Evolutionary conservation across 2,329 filamentous ascomycete species (phyloP).

Genomic region (Colletotrichum falcatum): DNA sequence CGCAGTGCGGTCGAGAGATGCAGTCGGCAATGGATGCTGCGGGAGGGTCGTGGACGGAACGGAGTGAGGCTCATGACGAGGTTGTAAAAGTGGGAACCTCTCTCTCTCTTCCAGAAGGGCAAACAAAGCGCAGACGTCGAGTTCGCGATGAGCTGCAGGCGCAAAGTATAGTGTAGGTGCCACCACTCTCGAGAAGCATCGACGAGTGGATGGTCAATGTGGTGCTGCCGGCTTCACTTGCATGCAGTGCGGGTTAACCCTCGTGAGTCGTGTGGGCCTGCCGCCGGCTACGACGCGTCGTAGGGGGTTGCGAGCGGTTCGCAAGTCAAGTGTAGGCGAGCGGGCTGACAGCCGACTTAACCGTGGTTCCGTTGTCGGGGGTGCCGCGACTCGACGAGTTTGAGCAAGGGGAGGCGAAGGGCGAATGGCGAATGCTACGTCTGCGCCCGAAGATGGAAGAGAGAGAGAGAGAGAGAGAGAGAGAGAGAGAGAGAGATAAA

Average conservation of each 20-base stretch:
- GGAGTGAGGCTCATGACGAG: constrained; percentile 24
- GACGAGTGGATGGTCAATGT: not conserved
- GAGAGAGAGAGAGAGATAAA: no score
- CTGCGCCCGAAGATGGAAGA: not conserved
- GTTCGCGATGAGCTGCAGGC: constrained; percentile 25
- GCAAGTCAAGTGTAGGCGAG: not conserved
- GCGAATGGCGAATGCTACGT: not conserved
- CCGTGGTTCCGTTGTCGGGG: not conserved
- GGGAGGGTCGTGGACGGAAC: not conserved
- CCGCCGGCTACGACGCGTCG: not conserved
- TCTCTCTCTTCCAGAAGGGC: constrained; percentile 11
- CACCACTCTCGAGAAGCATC: not conserved
- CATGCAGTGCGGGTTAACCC: constrained; percentile 16
- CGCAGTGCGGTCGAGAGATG: not conserved
- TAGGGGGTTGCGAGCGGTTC: not conserved
- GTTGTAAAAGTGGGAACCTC: constrained; percentile 31
- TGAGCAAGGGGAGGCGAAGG: constrained; percentile 5
- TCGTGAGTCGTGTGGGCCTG: not conserved
- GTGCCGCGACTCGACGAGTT: constrained; percentile 8
- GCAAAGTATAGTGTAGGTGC: not conserved
- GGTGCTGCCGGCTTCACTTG: constrained; percentile 28
- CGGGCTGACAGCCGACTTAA: constrained; percentile 4
- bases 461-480: no score
- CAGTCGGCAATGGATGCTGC: not conserved
- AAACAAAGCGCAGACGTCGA: constrained; percentile 1